Base-by-base conservation (phyloP, 441 rosid genomes). In the Hura crepitans region DNA sequence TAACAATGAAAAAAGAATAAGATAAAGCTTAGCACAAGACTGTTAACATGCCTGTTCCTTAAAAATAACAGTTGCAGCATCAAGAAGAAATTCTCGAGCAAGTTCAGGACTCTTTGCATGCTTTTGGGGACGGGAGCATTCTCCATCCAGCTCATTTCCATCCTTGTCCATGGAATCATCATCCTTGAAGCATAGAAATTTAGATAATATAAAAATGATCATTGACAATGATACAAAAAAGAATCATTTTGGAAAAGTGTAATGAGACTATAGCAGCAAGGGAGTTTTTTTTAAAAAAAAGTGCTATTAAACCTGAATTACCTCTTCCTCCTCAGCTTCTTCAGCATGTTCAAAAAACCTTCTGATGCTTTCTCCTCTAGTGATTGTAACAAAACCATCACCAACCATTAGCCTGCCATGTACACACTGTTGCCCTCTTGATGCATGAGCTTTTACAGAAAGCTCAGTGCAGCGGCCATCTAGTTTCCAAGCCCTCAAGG, bases 51-150 rank as follows among this genome's bases (percentile, higher is more conserved):
- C 99, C 95, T 95, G 97, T 79, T 95, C 99, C 85, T 89, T 92
- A 66, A 92, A 92, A 71, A 95, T 92, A 73, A 90, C 93, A 18
- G 95, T 85, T 51, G 99, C 94, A 49, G 97, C 97, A 85, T 94
- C 97, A 42, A 92, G 81, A 80, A 94, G 99, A 86, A 94, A 94
- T 81, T 94, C 97, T 75, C 97, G 87, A 80, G 99, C 99, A 82
- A 92, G 99, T 79, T 94, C 99, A 66, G 97, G 97, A 89, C 93
- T 94, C 88, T 94, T 94, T 57, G 97, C 99, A 85, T 95, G 99
- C 79, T 95, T 92, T 78, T 95, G 97, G 42, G 99, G 97, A 78
- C 94, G 99, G 74, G 87, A 86, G 84, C 97, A 94, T 75, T 94
- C 97, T 55, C 89, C 97, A 89, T 90, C 97, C 55, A 90, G 84